Evolutionary conservation across 352 stramenopile genomes (phyloP), one percentile per base, ranked within the genome.

Genomic region (Phytophthora vignae): DNA sequence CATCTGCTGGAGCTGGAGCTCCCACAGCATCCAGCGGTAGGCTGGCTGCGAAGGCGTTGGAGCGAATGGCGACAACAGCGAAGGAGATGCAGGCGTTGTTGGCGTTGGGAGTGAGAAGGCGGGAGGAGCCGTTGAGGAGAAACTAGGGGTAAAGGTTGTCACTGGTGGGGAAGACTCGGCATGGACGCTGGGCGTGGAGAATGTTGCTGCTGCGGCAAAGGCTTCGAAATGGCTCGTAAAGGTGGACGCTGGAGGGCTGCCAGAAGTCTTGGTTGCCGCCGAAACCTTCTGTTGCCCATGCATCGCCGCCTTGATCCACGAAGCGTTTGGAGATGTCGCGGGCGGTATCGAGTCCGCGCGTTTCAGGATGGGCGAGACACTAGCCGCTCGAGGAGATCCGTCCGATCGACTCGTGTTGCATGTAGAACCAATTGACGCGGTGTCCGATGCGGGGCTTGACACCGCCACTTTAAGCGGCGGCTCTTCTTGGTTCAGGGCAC

Each of bases 1-100:
- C 25, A 72, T 64, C 44, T 76, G 40, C 44, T 72, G 63, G n/a
- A 72, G 52, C 29, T 71, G 69, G 22, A 68, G 57, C 57, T 76
- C 62, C 42, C 55, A 62, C 14, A 75, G 15, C 68, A 69, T 66
- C 68, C 55, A 70, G 49, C 40, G 55, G 40, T 70, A 72, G 10
- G 50, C 38, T 8, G 66, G 58, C 49, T 62, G 50, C 9, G 50
- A 44, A 3, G 65, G 50, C 14, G 40, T 64, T 19, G 66, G 52
- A 14, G 21, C 25, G n/a, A 54, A 63, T 14, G 65, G 52, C 29
- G 61, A 46, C 29, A 56, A 6, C 17, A 46, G 17, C 10, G 48
- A 6, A 9, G 31, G 8, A 40, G 36, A 17, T 15, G 36, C 21
- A 44, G 31, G 19, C n/a, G 33, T 12, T 31, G 58, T n/a, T 15